Evolutionary conservation across 805 yeast species (phyloP), one percentile per base, ranked within the genome.

Genomic region (Ogataea corticis): DNA sequence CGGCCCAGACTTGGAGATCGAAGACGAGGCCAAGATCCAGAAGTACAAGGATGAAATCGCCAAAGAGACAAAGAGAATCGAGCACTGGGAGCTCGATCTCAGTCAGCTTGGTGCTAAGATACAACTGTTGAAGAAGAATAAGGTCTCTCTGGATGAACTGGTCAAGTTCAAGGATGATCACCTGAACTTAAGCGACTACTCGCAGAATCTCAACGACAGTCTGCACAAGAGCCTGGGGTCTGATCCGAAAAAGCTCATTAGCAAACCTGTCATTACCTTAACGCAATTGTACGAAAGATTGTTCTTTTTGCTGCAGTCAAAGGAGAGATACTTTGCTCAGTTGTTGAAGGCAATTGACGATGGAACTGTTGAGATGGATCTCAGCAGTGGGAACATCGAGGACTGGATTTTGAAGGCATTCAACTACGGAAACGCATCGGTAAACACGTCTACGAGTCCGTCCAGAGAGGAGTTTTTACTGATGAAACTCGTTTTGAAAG

Each of bases 271-370:
- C 10, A 69, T 74, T 47, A 72, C 72, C 18, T 72, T 87, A 48
- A 70, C 82, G 41, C 90, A 83, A 49, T 64, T 80, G 1, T 87
- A 85, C 63, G 96, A 85, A 55, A 85, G 87, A 17, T 59, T 92
- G 41, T 83, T 94, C 54, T 94, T 85, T 58, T 67, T 92, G 19
- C 64, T 94, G 35, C 98, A 94, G 62, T 86, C 96, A 0, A 88
- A 87, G 56, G 87, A 96, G 0, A 62, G 65, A 0, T 92, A 92
- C 57, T 73, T 91, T 59, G 72, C 82, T 2, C 67, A 80, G 12
- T 63, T 88, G 29, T 77, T 80, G 44, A 62, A 69, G 13, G 40
- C 48, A 34, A 45, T 59, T 29, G 69, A 65, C 30, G 51, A 55
- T 16, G 55, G 49, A n/a, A 42, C 47, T 7, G 32, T 47, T 2